Evolutionary conservation across 1,139 yeast species (phyloP), one percentile per base, ranked within the genome.

Genomic region (Geotrichum restrictum): DNA sequence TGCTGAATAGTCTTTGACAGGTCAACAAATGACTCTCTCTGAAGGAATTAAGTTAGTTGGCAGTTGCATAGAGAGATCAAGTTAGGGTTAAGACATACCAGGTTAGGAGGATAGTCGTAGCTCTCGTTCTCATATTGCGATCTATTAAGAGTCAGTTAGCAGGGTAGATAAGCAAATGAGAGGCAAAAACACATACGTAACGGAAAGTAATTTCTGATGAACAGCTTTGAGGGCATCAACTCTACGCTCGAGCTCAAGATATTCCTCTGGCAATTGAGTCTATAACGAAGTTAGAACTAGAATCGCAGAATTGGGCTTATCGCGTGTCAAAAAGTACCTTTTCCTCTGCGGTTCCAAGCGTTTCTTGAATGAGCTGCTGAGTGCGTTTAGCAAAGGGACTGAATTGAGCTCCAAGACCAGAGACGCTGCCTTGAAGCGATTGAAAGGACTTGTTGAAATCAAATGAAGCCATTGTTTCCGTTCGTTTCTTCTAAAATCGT

Each of bases 41-140:
- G 24, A 32, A 40, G 6, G 14, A n/a, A n/a, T n/a, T 21, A 6
- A 13, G 44, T 40, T 40, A 40, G 33, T 14, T 21, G 33, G 16
- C 10, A 5, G 3, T 21, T 27, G 16, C n/a, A n/a, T n/a, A n/a
- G n/a, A n/a, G n/a, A n/a, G 10, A 3, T 5, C 5, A 40, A 21
- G 21, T 11, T 8, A 24, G 29, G 7, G 8, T 5, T 8, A 24
- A 24, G 10, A 40, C 44, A 14, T 40, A 40, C 44, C 54, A 80
- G 68, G 64, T 85, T 84, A 52, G 82, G 80, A n/a, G 96, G 96
- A 68, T 88, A 88, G 69, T 88, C 96, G 69, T 88, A 88, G 52
- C 85, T 77, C 68, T 87, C 95, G 60, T 75, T 79, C 64, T 84
- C 93, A 68, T 85, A 88, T 54, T 85, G 84, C 44, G 74, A 60